phyloP scores from a whole-genome alignment of 495 filamentous ascomycete species.

The Daldinia childiae region DNA sequence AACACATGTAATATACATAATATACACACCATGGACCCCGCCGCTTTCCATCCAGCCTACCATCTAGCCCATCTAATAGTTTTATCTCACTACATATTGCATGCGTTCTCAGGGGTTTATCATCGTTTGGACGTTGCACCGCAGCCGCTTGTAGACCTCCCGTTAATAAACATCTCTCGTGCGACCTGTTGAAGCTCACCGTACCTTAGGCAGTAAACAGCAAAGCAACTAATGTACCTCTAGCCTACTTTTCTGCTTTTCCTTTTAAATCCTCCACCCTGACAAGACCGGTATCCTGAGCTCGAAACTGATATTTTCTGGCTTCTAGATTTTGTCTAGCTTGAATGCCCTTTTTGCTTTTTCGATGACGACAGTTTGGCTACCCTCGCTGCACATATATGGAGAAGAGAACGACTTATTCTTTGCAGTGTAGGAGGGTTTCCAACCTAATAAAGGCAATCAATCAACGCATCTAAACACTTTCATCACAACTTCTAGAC shows the following conservation, averaged over 20 bases:
- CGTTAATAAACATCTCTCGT: slow-evolving; percentile 17
- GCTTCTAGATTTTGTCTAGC: slow-evolving; percentile 8
- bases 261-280: slow-evolving; percentile 39
- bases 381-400: slow-evolving; percentile 24
- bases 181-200: slow-evolving; percentile 38
- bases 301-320: slow-evolving; percentile 21
- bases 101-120: slow-evolving; percentile 39
- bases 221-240: slow-evolving; percentile 10
- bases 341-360: not conserved
- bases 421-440: slow-evolving; percentile 10
- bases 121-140: slow-evolving; percentile 41
- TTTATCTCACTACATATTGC: slow-evolving; percentile 28
- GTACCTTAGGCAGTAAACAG: slow-evolving; percentile 20
- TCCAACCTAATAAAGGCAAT: slow-evolving; percentile 30
- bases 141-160: slow-evolving; percentile 41
- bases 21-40: slow-evolving; percentile 27
- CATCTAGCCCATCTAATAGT: slow-evolving; percentile 26
- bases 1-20: slow-evolving; percentile 35
- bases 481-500: slow-evolving; percentile 14
- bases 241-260: slow-evolving; percentile 16
- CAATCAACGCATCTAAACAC: slow-evolving; percentile 33
- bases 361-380: not conserved
- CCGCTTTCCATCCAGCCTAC: slow-evolving; percentile 36
- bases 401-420: slow-evolving; percentile 23
- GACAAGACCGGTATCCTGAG: slow-evolving; percentile 21